Evolutionary conservation across 2,329 filamentous ascomycete genomes (phyloP).

Genomic region (Ustulina deusta): DNA sequence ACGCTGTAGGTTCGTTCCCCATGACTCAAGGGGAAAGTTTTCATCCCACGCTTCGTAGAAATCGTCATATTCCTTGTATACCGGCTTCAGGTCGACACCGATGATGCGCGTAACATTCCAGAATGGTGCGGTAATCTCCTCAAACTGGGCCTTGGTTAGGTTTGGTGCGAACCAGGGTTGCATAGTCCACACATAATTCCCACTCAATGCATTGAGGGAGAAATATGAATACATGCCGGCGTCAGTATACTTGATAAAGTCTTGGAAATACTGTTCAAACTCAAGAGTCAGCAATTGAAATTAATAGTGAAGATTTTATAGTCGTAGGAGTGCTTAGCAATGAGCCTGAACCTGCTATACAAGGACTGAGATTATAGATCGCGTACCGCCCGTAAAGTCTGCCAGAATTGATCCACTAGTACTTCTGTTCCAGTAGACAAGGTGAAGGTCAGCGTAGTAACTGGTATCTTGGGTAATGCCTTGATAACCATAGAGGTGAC

Average conservation of each 20-base stretch:
- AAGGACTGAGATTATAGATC: neutral
- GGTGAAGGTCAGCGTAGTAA: slow-evolving; percentile 49
- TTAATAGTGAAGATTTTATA: neutral
- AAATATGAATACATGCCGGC: slow-evolving; percentile 54
- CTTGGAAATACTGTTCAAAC: slow-evolving; percentile 43
- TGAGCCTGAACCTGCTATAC: slow-evolving; percentile 18
- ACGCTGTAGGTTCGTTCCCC: slow-evolving; percentile 50
- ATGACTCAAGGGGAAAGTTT: slow-evolving; percentile 47
- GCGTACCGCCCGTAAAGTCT: slow-evolving; percentile 43
- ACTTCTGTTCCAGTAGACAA: slow-evolving; percentile 45
- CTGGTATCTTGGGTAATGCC: slow-evolving; percentile 50
- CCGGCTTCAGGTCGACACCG: slow-evolving; percentile 52
- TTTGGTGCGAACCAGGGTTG: slow-evolving; percentile 52
- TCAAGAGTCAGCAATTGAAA: neutral
- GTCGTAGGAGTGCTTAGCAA: neutral
- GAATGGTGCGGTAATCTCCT: slow-evolving; percentile 51
- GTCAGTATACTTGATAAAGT: slow-evolving; percentile 51
- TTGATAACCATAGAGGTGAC: slow-evolving; percentile 57
- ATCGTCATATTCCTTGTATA: slow-evolving; percentile 57
- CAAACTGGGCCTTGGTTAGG: slow-evolving; percentile 42
- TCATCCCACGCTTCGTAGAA: slow-evolving; percentile 51
- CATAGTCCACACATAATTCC: slow-evolving; percentile 47
- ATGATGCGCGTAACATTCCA: slow-evolving; percentile 46
- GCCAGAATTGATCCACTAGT: slow-evolving; percentile 50
- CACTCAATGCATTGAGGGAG: slow-evolving; percentile 41